Evolutionary conservation across 1,284 basidiomycete species (phyloP).

Genomic region (Sutorius eximius): DNA sequence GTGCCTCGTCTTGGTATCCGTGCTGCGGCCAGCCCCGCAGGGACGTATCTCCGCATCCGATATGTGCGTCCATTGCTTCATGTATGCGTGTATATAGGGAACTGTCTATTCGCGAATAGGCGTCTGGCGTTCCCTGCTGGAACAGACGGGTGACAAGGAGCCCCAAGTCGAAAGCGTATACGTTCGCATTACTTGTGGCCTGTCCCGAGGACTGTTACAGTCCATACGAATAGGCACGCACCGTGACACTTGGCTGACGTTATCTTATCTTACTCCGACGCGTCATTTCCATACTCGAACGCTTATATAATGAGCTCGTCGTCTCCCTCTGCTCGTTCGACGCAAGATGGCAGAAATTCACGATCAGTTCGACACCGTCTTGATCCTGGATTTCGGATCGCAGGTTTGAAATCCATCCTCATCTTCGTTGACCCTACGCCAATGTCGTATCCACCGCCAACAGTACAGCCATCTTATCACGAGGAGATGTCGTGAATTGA

Average conservation of each 20-base stretch:
- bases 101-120: too few species aligned
- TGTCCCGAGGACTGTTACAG: too few species aligned
- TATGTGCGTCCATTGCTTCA: neutral
- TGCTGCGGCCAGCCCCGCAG: neutral
- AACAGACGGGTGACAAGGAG: too few species aligned
- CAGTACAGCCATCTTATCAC: constrained; percentile 99
- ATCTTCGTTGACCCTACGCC: neutral
- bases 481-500: constrained; percentile 95
- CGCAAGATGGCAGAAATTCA: constrained; percentile 78
- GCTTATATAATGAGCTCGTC: neutral
- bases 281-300: neutral
- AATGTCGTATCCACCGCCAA: constrained; percentile 2
- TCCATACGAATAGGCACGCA: too few species aligned
- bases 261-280: too few species aligned
- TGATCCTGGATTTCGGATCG: constrained; percentile 97
- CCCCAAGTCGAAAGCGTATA: neutral
- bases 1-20: neutral
- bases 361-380: constrained; percentile 94
- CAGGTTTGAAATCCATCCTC: constrained; percentile 58
- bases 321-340: neutral
- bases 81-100: neutral
- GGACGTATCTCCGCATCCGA: neutral
- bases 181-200: too few species aligned
- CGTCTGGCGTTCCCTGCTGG: too few species aligned
- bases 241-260: too few species aligned